Percentiles rank a stretch among this genome's conserved stretches.
These are phyloP conservation scores for Suillus hirtellus DNA, from an alignment of 768 basidiomycete genomes.

Conservation along the genomic window DNA sequence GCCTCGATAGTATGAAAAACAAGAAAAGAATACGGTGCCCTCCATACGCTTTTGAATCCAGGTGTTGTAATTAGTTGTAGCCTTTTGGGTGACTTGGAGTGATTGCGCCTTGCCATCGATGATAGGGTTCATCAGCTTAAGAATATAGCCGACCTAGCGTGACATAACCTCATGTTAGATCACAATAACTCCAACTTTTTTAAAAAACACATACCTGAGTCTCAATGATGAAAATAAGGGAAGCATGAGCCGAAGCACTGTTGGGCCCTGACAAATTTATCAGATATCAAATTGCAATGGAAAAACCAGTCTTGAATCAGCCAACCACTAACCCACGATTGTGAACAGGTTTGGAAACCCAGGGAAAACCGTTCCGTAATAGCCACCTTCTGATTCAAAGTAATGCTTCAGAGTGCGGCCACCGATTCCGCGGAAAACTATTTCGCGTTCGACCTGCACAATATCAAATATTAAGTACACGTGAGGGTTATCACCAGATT, in stretches of 20 bases:
- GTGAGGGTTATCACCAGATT: not conserved
- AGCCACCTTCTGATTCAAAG: slow-evolving; percentile 49
- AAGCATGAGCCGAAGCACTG: slow-evolving; percentile 56
- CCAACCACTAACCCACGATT: slow-evolving; percentile 42
- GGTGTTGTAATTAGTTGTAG: slow-evolving; percentile 49
- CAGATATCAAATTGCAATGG: not conserved
- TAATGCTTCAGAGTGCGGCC: slow-evolving; percentile 46
- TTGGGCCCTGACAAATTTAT: slow-evolving; percentile 47
- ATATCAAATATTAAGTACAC: not conserved
- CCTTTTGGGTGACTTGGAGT: slow-evolving; percentile 48
- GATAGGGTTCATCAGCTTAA: slow-evolving; percentile 55
- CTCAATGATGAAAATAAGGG: slow-evolving; percentile 57
- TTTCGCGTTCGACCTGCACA: slow-evolving; percentile 13
- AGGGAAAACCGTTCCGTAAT: slow-evolving; percentile 53
- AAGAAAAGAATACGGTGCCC: slow-evolving; percentile 53
- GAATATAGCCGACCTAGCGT: slow-evolving; percentile 46
- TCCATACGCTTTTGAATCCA: slow-evolving; percentile 50
- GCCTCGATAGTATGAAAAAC: slow-evolving; percentile 52
- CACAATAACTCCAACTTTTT: not conserved
- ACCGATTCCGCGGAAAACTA: slow-evolving; percentile 41
- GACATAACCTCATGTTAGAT: slow-evolving; percentile 9
- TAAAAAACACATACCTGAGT: slow-evolving; percentile 42
- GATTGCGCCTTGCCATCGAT: slow-evolving; percentile 48
- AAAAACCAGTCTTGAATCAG: not conserved
- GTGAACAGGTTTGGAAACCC: slow-evolving; percentile 58